Conservation (phyloP, 345 rosid genomes). For the Lepidium didymum region DNA sequence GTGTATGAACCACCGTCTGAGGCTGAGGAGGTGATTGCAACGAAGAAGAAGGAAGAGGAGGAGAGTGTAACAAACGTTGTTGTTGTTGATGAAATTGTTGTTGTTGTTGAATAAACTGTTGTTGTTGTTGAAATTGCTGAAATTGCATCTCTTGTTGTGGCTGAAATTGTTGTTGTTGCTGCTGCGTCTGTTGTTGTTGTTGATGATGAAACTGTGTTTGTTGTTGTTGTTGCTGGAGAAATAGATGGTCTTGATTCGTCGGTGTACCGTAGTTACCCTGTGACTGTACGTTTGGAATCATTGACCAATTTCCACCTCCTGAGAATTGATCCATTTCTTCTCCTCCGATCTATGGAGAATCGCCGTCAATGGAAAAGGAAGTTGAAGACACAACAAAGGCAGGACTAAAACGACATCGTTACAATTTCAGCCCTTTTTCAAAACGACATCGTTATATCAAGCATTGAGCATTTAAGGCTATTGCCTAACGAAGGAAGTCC, state of each 20-base stretch:
- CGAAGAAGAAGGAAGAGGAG: conserved; percentile 14
- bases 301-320: conserved; percentile 39
- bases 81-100: conserved; percentile 26
- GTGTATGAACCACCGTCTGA: conserved; percentile 21
- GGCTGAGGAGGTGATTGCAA: conserved; percentile 21
- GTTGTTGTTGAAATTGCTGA: conserved; percentile 34
- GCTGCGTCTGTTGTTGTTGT: conserved; percentile 12
- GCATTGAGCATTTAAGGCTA: too few species aligned
- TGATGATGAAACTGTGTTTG: conserved; percentile 29
- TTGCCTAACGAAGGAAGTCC: too few species aligned
- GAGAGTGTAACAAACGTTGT: conserved; percentile 22
- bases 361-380: neutral
- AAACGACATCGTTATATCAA: too few species aligned
- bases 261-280: conserved; percentile 45
- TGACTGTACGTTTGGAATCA: conserved; percentile 42
- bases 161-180: conserved; percentile 20
- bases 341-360: neutral
- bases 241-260: conserved; percentile 52
- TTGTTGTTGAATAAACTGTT: conserved; percentile 27
- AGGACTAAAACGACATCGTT: neutral
- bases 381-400: neutral
- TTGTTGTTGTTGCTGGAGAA: conserved; percentile 34
- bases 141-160: conserved; percentile 20
- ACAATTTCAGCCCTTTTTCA: too few species aligned
- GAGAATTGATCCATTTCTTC: conserved; percentile 29